These are phyloP conservation scores for Camellia japonica DNA, from an alignment of 148 eudicot species.

Conservation along the genomic window DNA sequence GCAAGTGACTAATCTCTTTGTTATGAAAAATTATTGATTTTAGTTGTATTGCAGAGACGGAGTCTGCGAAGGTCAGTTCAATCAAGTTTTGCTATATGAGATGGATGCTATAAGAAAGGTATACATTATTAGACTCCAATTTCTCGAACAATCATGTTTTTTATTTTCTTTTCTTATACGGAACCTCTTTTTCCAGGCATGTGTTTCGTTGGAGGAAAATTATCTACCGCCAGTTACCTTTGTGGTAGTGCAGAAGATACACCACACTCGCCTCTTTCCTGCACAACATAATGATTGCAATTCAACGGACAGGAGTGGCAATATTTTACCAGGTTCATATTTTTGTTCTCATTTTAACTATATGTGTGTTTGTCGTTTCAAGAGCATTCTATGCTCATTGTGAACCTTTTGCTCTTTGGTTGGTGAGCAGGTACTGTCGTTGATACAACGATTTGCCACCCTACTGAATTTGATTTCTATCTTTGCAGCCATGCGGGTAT, in stretches of 20 bases:
- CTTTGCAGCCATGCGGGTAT: slow-evolving; percentile 86
- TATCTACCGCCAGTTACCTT: slow-evolving; percentile 75
- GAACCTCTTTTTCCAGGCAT: slow-evolving; percentile 48
- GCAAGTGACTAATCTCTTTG: not conserved
- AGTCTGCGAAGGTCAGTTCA: slow-evolving; percentile 87
- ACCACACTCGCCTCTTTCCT: slow-evolving; percentile 86
- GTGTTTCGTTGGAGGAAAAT: slow-evolving; percentile 50
- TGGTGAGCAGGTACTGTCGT: slow-evolving; percentile 55
- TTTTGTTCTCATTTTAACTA: not conserved
- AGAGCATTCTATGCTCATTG: not conserved
- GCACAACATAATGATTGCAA: slow-evolving; percentile 27
- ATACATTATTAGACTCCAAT: not conserved
- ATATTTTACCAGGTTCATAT: slow-evolving; percentile 71
- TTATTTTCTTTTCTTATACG: not conserved
- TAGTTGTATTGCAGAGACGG: slow-evolving; percentile 60
- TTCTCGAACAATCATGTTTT: too few species aligned
- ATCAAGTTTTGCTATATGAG: slow-evolving; percentile 62
- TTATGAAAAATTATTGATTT: not conserved
- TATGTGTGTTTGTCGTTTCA: not conserved
- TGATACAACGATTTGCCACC: slow-evolving; percentile 68
- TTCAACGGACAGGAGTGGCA: slow-evolving; percentile 70
- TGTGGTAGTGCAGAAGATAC: slow-evolving; percentile 90
- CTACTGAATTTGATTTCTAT: slow-evolving; percentile 59
- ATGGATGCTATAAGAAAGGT: slow-evolving; percentile 86
- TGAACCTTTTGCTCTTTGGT: not conserved